Conservation (phyloP, 2,329 filamentous ascomycete genomes). For the Cytospora paraplurivora region DNA sequence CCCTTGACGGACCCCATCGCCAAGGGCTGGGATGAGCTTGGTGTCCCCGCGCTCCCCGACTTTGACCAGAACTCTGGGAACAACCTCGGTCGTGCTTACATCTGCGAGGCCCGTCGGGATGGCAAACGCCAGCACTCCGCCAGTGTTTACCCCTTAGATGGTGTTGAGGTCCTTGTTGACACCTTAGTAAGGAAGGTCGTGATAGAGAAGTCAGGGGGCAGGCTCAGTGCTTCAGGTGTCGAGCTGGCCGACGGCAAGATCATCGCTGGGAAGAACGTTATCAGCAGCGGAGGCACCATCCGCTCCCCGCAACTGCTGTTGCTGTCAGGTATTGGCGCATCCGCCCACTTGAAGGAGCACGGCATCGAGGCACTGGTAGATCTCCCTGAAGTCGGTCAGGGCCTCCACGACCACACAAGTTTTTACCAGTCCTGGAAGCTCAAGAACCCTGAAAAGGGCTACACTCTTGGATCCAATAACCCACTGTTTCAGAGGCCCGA, state of each 20-base stretch:
- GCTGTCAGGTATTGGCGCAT: constrained; percentile 39
- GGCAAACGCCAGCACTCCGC: constrained; percentile 36
- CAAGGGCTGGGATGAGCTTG: constrained; percentile 38
- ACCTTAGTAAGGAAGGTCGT: constrained; percentile 33
- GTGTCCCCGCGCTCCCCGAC: constrained; percentile 31
- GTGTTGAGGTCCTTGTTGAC: constrained; percentile 33
- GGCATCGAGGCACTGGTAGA: constrained; percentile 36
- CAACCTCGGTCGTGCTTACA: constrained; percentile 36
- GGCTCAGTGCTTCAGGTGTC: constrained; percentile 33
- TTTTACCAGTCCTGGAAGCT: constrained; percentile 33
- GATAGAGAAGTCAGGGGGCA: constrained; percentile 29
- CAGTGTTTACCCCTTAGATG: constrained; percentile 23
- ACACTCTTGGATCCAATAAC: constrained; percentile 31
- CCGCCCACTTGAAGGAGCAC: constrained; percentile 32
- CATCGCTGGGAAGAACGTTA: constrained; percentile 34
- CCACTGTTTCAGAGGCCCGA: constrained; percentile 30
- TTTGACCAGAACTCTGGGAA: constrained; percentile 28
- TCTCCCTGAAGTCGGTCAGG: constrained; percentile 38
- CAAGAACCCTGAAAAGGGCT: constrained; percentile 33
- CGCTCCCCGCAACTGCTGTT: constrained; percentile 40
- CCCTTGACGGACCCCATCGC: constrained; percentile 37
- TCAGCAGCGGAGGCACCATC: constrained; percentile 37
- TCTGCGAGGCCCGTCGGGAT: constrained; percentile 37
- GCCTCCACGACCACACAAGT: constrained; percentile 40
- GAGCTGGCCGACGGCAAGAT: constrained; percentile 26